Evolutionary conservation across 1,139 yeast genomes (phyloP).

Genomic region (Petasospora fabianii): DNA sequence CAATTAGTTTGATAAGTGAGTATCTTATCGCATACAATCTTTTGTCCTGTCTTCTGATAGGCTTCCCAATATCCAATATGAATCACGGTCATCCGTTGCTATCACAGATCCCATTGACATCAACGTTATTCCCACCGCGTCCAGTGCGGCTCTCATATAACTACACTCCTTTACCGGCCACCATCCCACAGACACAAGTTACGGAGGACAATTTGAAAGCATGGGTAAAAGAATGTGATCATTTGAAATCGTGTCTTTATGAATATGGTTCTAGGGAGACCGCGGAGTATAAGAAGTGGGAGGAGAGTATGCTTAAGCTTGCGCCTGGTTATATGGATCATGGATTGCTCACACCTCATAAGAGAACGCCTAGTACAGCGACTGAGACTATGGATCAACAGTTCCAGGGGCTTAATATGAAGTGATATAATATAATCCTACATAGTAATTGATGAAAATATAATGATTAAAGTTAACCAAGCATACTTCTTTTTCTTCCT

Average conservation of each 20-base stretch:
- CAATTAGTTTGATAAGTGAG: too few species aligned
- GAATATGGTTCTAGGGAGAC: constrained; percentile 28
- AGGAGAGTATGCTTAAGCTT: constrained; percentile 28
- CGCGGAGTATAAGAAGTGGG: constrained; percentile 33
- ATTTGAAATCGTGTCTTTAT: constrained; percentile 15
- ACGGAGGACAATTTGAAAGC: constrained; percentile 25
- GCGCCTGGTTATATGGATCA: constrained; percentile 40
- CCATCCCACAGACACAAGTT: constrained; percentile 31
- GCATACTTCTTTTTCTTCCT: constrained; percentile 93
- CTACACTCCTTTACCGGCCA: constrained; percentile 38
- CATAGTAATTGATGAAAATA: too few species aligned
- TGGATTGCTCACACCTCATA: constrained; percentile 28
- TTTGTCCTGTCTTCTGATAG: too few species aligned
- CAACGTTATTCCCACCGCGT: constrained; percentile 55
- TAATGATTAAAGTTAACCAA: too few species aligned
- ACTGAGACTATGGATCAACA: constrained; percentile 10
- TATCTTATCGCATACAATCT: too few species aligned
- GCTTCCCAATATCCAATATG: too few species aligned
- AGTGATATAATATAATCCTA: too few species aligned
- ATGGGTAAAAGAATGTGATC: constrained; percentile 25
- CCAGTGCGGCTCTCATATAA: constrained; percentile 52
- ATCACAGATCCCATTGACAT: constrained; percentile 49
- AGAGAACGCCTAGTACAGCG: constrained; percentile 7
- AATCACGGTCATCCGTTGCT: constrained; percentile 6
- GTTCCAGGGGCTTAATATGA: constrained; percentile 7